Evolutionary conservation across 75 land plant genomes (phyloP).

Genomic region (Ceratopteris richardii): DNA sequence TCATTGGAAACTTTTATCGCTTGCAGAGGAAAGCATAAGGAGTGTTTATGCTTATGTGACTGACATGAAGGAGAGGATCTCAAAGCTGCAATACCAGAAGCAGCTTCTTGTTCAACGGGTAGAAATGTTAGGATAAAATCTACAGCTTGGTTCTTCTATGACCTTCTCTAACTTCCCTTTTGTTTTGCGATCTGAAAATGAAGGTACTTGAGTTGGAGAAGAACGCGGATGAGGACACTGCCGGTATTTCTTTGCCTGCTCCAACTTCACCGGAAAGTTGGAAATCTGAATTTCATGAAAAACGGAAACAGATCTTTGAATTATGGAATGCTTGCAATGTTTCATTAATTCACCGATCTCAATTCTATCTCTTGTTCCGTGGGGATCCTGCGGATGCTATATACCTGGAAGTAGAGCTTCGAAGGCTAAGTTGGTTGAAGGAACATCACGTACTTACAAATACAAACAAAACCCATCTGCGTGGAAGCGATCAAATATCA

Average conservation of each 20-base stretch:
- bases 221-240: neutral
- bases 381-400: conserved; percentile 70
- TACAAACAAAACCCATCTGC: conserved; percentile 11
- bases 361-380: conserved; percentile 63
- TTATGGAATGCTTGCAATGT: neutral
- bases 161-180: neutral
- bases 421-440: conserved; percentile 54
- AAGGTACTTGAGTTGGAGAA: conserved; percentile 2
- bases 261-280: conserved; percentile 3
- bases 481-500: conserved; percentile 17
- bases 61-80: conserved; percentile 37
- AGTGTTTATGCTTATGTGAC: conserved; percentile 39
- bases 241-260: neutral
- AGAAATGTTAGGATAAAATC: neutral
- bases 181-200: neutral
- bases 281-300: neutral
- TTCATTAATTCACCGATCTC: conserved; percentile 42
- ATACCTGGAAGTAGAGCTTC: conserved; percentile 73
- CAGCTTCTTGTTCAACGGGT: conserved; percentile 33
- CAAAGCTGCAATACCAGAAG: conserved; percentile 35
- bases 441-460: neutral
- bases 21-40: conserved; percentile 33
- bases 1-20: neutral
- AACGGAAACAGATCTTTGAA: neutral
- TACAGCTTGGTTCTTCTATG: neutral